Evolutionary conservation across 2,329 filamentous ascomycete species (phyloP), one percentile per base, ranked within the genome.

Genomic region (Fusarium mangiferae): DNA sequence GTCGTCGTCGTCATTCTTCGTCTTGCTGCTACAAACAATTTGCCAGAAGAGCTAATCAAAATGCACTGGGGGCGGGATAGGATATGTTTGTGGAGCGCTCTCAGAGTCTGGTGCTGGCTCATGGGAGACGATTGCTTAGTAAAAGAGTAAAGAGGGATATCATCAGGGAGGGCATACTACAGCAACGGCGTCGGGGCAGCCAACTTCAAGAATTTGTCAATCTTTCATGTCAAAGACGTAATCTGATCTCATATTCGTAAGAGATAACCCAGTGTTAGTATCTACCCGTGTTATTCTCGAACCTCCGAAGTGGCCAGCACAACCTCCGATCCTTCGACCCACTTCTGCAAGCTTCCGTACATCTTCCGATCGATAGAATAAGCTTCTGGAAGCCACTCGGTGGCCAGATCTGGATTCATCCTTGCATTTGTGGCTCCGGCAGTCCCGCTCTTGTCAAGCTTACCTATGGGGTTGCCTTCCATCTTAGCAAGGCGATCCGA

Each of bases 261-360:
- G 20, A 28, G 13, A 22, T 28, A 28, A 13, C 24, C 10, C 10
- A 0, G 11, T 17, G 24, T 13, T 17, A 22, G 51, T 28, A 28
- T 17, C 24, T 39, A 54, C 14, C 51, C 33, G 24, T n/a, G 35
- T 39, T 15, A 28, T 38, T 52, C 33, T 54, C 33, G 33, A 54
- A 39, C 51, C 51, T 54, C 51, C 51, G 51, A 54, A 39, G 24
- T 28, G 18, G 35, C 35, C 20, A 28, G 5, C 24, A 10, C 51
- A 54, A 54, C 51, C 51, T 54, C 51, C 51, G 51, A 54, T 54
- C 33, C 20, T n/a, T 22, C 14, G 33, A 54, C 28, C 51, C 51
- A 54, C 35, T 28, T 38, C 35, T 9, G 15, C 14, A 38, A 54
- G 35, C 51, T 54, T 54, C 49, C 49, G 49, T 54, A 54, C 33